phyloP scores from a whole-genome alignment of 176 grass and related monocot genomes.

The Triticum timopheevii region DNA sequence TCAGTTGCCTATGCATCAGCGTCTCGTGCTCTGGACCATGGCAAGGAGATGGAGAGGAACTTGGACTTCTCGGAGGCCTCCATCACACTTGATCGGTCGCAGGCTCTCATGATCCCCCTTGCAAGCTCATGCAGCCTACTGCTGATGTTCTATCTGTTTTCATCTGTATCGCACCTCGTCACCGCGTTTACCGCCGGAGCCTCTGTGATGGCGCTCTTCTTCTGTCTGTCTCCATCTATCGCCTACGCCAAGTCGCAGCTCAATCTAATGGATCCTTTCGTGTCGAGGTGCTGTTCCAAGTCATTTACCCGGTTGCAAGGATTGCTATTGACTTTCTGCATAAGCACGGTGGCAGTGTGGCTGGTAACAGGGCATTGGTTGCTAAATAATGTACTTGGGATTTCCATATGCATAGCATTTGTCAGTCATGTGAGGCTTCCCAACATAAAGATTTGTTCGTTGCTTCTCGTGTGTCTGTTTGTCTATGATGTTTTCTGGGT shows the following conservation, averaged over 20 bases:
- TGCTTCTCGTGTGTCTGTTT: slow-evolving; percentile 88
- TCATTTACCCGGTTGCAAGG: slow-evolving; percentile 75
- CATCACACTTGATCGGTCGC: slow-evolving; percentile 78
- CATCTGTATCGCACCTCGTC: slow-evolving; percentile 80
- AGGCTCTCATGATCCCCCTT: slow-evolving; percentile 87
- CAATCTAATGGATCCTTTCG: slow-evolving; percentile 63
- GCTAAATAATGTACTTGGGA: slow-evolving; percentile 82
- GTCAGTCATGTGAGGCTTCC: slow-evolving; percentile 96
- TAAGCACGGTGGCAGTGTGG: slow-evolving; percentile 62
- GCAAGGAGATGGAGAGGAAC: slow-evolving; percentile 90
- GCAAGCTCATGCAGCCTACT: slow-evolving; percentile 86
- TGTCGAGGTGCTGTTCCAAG: slow-evolving; percentile 82
- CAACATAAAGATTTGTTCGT: slow-evolving; percentile 91
- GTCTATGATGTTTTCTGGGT: slow-evolving; percentile 98
- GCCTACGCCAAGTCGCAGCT: slow-evolving; percentile 51
- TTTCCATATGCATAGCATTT: slow-evolving; percentile 92
- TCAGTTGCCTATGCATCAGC: slow-evolving; percentile 83
- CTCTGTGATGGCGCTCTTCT: slow-evolving; percentile 80
- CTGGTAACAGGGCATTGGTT: slow-evolving; percentile 93
- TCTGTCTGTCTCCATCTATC: slow-evolving; percentile 66
- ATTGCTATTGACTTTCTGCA: slow-evolving; percentile 56
- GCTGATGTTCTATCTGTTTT: slow-evolving; percentile 97
- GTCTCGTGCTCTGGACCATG: slow-evolving; percentile 78
- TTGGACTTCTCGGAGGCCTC: slow-evolving; percentile 93
- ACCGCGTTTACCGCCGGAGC: slow-evolving; percentile 78